phyloP scores from a whole-genome alignment of 2,329 filamentous ascomycete genomes.

The Sphaerostilbella broomeana region DNA sequence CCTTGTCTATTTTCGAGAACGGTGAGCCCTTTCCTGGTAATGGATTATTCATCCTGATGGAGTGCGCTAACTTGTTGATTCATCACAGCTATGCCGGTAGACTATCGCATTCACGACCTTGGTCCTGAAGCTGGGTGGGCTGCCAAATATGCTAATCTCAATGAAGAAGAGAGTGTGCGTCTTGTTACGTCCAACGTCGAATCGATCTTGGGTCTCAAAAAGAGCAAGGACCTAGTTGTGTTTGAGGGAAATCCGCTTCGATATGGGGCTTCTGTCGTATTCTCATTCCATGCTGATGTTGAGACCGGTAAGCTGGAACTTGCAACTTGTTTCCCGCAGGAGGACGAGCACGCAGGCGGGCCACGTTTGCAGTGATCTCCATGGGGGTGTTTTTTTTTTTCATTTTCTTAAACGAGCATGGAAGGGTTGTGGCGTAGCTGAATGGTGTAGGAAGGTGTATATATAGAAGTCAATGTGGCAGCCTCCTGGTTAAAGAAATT shows the following conservation, averaged over 20 bases:
- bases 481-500: too few relatives aligned
- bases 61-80: neutral
- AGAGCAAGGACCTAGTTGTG: slow-evolving; percentile 33
- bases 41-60: neutral
- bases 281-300: slow-evolving; percentile 27
- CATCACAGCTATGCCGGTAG: slow-evolving; percentile 22
- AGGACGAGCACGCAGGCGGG: slow-evolving; percentile 1
- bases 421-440: too few relatives aligned
- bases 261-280: slow-evolving; percentile 32
- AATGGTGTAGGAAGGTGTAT: neutral
- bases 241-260: slow-evolving; percentile 38
- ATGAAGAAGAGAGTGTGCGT: slow-evolving; percentile 26
- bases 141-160: slow-evolving; percentile 33
- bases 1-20: slow-evolving; percentile 17
- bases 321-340: slow-evolving; percentile 26
- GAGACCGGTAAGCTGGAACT: slow-evolving; percentile 24
- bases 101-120: slow-evolving; percentile 34
- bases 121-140: slow-evolving; percentile 34
- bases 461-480: too few relatives aligned
- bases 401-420: too few relatives aligned
- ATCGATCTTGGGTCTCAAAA: slow-evolving; percentile 32
- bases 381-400: too few relatives aligned
- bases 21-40: neutral
- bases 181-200: slow-evolving; percentile 36
- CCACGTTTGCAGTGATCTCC: neutral